Evolutionary conservation across 2,329 filamentous ascomycete genomes (phyloP), one percentile per base, ranked within the genome.

Genomic region (Penicillium sp.): DNA sequence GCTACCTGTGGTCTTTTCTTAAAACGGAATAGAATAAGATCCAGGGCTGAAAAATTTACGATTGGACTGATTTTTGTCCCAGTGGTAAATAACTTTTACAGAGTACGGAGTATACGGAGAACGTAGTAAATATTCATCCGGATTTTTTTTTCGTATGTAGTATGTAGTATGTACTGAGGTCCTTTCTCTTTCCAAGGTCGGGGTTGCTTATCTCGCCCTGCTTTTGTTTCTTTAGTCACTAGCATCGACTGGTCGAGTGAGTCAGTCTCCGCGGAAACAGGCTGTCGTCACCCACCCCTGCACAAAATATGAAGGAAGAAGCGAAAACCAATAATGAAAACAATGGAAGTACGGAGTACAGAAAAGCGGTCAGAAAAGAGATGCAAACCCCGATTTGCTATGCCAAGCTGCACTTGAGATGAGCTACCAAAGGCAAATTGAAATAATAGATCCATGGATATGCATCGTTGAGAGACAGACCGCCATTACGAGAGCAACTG

Each of bases 331-430:
- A 20, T 28, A 26, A 42, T 55, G 33, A 14, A 47, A 35, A 24
- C 40, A 6, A 33, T 16, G 43, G 18, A 46, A 23, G 21, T 21
- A 45, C 28, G 18, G 38, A 23, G 21, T 21, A 45, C 28, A 55
- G 52, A 48, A 33, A 47, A 46, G 52, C 52, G 52, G 52, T 55
- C 52, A 55, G 52, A 40, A 53, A 47, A 46, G 46, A 42, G 28
- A 55, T 48, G 21, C 28, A 47, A 53, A n/a, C n/a, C 28, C 38
- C 46, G 35, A 21, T 21, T 24, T 24, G 18, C 26, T n/a, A 20
- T 35, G 40, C 40, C 42, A 38, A 21, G 26, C 21, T 53, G 51
- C 50, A 45, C 24, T 8, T 33, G 40, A 52, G 26, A 28, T 45
- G 49, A 53, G 30, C 51, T 47, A 24, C 51, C 38, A 14, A 38